Percentiles rank a stretch among this genome's conserved stretches.
Evolutionary conservation across 202 grass and related monocot species (phyloP).

Genomic region (Brachypodium distachyon): DNA sequence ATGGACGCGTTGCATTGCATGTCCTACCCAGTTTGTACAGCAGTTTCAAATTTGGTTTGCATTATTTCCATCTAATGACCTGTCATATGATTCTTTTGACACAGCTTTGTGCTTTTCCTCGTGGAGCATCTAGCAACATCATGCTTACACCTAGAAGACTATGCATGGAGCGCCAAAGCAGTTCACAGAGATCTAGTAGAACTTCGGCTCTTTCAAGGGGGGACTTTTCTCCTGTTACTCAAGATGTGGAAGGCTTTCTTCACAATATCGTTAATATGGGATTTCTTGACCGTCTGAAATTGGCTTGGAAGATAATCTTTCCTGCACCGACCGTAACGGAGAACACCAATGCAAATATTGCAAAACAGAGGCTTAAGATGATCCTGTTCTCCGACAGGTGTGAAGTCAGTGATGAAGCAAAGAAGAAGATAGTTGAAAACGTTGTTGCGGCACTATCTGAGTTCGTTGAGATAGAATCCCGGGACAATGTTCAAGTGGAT

Average conservation of each 20-base stretch:
- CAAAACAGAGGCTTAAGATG: conserved; percentile 96
- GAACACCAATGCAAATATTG: conserved; percentile 80
- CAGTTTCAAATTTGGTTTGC: background rate
- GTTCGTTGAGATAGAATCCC: conserved; percentile 89
- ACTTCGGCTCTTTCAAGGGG: conserved; percentile 35
- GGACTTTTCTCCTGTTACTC: conserved; percentile 51
- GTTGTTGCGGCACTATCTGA: conserved; percentile 63
- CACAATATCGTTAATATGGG: conserved; percentile 55
- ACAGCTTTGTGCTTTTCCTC: conserved; percentile 25
- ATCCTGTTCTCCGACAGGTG: conserved; percentile 91
- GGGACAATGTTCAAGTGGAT: conserved; percentile 84
- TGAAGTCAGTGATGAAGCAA: conserved; percentile 79
- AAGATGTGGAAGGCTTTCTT: conserved; percentile 68
- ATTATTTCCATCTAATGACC: background rate
- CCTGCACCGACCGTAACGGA: conserved; percentile 41
- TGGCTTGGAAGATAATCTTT: conserved; percentile 88
- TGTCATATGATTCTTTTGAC: conserved; percentile 15
- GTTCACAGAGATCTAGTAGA: background rate
- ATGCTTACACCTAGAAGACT: conserved; percentile 29
- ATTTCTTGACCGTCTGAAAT: conserved; percentile 66
- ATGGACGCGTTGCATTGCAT: background rate
- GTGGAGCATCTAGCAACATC: conserved; percentile 22
- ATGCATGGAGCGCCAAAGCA: conserved; percentile 16
- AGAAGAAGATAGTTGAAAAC: conserved; percentile 84
- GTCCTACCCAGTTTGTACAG: background rate